Evolutionary conservation across 768 basidiomycete genomes (phyloP), one percentile per base, ranked within the genome.

Genomic region (Candolleomyces efflorescens): DNA sequence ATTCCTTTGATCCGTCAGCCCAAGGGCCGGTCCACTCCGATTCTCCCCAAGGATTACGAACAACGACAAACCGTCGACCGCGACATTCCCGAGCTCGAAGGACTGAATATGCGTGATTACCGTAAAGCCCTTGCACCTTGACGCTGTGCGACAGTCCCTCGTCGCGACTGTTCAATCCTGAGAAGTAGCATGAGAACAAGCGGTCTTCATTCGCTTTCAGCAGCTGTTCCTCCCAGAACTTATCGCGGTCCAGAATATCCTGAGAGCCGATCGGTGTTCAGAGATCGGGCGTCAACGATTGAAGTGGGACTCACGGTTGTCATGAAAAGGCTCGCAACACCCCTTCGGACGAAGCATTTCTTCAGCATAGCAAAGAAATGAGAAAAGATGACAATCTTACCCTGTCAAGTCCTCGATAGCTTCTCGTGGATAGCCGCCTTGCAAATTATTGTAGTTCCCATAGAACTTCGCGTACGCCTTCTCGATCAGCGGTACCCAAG

Each of bases 381-480:
- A 23, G 22, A 39, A 23, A 10, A 45, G 5, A 27, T 15, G 15
- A 18, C 17, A 15, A 37, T 50, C 69, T 12, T 62, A 82, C 82
- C 82, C 82, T 10, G 82, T 82, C 49, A 84, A 65, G 62, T 84
- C 82, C 66, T 84, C 83, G 18, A 82, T 73, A 10, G 79, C 82
- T 61, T 83, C 81, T 44, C 71, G 71, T 20, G 78, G 67, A 26
- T 67, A 58, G 6, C 82, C 82, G 18, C 74, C 73, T 32, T 63
- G 56, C 32, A 83, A 60, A 1, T 76, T 69, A 0, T 71, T 69
- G 65, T 80, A 83, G 55, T 78, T 78, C 1, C 77, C 82, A 60
- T 84, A 81, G 1, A 82, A 64, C 61, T 84, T 84, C 0, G 82
- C 83, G 54, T 78, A 84, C 5, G 82, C 82, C 63, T 85, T 85